Conservation (phyloP, 2,329 filamentous ascomycete species). For the Monilinia aucupariae region DNA sequence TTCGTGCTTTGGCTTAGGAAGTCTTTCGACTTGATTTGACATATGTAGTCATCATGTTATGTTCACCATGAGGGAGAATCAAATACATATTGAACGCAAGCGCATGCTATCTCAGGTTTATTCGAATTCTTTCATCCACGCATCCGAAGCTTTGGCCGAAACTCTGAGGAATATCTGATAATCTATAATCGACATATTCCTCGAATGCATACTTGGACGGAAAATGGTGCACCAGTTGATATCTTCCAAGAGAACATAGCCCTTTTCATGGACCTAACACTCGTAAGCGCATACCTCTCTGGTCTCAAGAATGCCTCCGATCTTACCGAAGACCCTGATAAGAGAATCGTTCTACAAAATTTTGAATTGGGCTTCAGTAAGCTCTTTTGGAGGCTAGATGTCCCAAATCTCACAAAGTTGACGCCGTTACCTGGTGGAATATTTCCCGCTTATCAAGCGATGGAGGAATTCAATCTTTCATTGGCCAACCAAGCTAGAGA, state of each 20-base stretch:
- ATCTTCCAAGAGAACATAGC: neutral
- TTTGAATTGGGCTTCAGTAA: neutral
- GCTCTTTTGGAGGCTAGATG: neutral
- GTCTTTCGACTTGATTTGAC: neutral
- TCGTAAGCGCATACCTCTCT: neutral
- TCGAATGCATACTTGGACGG: neutral
- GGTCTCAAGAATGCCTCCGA: neutral
- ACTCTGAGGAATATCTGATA: neutral
- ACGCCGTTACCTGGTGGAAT: neutral
- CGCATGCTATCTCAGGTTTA: neutral
- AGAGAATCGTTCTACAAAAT: neutral
- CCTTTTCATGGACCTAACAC: slow-evolving; percentile 6
- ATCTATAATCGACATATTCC: neutral
- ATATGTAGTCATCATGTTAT: neutral
- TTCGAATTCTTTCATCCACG: slow-evolving; percentile 1
- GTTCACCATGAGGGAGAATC: neutral
- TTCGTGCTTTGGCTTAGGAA: too few relatives aligned
- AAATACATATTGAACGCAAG: neutral
- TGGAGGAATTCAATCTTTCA: neutral
- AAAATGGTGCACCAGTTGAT: neutral
- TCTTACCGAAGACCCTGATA: neutral
- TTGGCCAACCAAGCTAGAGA: neutral
- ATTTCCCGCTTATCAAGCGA: neutral
- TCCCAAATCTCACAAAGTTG: neutral
- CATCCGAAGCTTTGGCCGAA: neutral